A percentile compares a stretch with the other conserved stretches of the same genome.
These are phyloP conservation scores for Aspergillus incahuasiensis DNA, from an alignment of 495 filamentous ascomycete genomes.

Conservation along the genomic window DNA sequence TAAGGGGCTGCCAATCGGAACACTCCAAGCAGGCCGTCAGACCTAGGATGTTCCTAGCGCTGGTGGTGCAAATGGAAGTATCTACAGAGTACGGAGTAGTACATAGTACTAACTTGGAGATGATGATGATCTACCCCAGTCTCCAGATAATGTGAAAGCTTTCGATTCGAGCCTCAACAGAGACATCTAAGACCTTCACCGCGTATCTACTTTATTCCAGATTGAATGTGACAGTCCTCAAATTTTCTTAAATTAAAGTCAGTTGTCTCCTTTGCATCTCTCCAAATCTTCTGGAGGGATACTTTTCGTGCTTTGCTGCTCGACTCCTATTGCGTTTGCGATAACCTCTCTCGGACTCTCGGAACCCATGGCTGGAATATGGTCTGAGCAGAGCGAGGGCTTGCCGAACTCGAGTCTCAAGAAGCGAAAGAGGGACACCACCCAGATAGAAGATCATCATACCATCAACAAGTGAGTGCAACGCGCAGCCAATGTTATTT, in stretches of 20 bases:
- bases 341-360: neutral
- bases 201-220: no score
- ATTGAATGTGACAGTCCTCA: no score
- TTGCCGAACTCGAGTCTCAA: conserved; percentile 18
- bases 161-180: no score
- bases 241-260: no score
- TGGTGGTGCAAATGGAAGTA: neutral
- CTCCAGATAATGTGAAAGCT: no score
- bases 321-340: neutral
- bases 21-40: neutral
- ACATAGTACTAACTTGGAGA: no score
- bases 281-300: neutral
- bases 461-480: conserved; percentile 27
- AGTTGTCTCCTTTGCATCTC: no score
- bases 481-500: neutral
- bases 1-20: neutral
- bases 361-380: conserved; percentile 27
- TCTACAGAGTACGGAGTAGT: no score
- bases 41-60: neutral
- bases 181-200: no score
- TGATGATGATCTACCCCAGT: neutral
- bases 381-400: conserved; percentile 18
- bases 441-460: conserved; percentile 21
- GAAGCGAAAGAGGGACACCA: conserved; percentile 34
- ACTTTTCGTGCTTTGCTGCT: neutral